A percentile compares a stretch with the other conserved stretches of the same genome.
Evolutionary conservation across 2,329 filamentous ascomycete genomes (phyloP).

Genomic region (Cadophora gregata): DNA sequence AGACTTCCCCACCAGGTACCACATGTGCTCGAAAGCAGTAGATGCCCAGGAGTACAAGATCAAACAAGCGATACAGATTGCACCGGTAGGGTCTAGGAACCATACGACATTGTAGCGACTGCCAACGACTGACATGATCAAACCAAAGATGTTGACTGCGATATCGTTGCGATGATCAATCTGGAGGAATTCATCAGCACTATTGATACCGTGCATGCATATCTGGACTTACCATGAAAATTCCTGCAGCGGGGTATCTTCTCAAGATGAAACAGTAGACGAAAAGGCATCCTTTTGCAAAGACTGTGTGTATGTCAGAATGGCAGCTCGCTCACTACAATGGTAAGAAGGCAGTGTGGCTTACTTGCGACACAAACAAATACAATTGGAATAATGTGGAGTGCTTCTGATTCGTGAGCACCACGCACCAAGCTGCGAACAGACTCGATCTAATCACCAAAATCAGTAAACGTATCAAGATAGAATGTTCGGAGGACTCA

Average conservation of each 20-base stretch:
- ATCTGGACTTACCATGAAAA: no score
- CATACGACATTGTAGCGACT: slow-evolving; percentile 68
- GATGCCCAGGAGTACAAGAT: slow-evolving; percentile 82
- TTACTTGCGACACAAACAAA: slow-evolving; percentile 61
- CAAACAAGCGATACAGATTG: slow-evolving; percentile 76
- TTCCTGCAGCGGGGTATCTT: no score
- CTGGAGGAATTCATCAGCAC: slow-evolving; percentile 8
- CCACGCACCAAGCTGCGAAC: slow-evolving; percentile 56
- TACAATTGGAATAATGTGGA: slow-evolving; percentile 60
- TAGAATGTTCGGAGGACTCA: slow-evolving; percentile 42
- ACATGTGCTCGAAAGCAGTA: slow-evolving; percentile 78
- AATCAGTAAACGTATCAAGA: slow-evolving; percentile 2
- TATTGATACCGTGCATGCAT: no score
- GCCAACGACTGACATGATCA: slow-evolving; percentile 82
- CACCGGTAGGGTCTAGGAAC: slow-evolving; percentile 85
- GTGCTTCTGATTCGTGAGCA: slow-evolving; percentile 48
- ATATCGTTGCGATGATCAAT: slow-evolving; percentile 65
- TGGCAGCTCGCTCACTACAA: neutral
- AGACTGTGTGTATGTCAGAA: slow-evolving; percentile 46
- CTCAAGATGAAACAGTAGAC: slow-evolving; percentile 52
- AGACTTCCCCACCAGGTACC: slow-evolving; percentile 79
- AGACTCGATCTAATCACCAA: slow-evolving; percentile 56
- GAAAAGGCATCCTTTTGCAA: slow-evolving; percentile 58
- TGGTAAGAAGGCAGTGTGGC: slow-evolving; percentile 31
- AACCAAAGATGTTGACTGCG: slow-evolving; percentile 89